Evolutionary conservation across 805 yeast genomes (phyloP).

Genomic region (Henningerozyma blattae): DNA sequence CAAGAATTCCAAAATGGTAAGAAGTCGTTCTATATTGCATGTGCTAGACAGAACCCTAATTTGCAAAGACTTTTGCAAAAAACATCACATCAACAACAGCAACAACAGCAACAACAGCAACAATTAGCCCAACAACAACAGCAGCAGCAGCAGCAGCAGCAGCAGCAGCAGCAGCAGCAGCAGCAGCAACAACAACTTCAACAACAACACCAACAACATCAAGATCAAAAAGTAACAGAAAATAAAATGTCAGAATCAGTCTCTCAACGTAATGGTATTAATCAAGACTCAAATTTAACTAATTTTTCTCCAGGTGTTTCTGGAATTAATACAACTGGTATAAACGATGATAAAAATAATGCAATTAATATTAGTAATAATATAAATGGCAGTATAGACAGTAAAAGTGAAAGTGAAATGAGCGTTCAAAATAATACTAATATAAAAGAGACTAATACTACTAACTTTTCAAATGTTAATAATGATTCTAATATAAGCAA

Average conservation of each 20-base stretch:
- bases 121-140: slow-evolving; percentile 9
- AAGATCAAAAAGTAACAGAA: slow-evolving; percentile 1
- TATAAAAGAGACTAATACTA: too few relatives aligned
- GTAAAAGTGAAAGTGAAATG: background rate
- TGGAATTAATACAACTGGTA: too few relatives aligned
- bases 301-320: too few relatives aligned
- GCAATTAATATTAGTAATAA: background rate
- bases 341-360: background rate
- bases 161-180: slow-evolving; percentile 13
- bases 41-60: slow-evolving; percentile 22
- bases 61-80: slow-evolving; percentile 19
- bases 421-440: background rate
- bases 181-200: slow-evolving; percentile 1
- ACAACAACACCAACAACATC: slow-evolving; percentile 15
- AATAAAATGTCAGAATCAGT: background rate
- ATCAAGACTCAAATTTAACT: too few relatives aligned
- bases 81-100: slow-evolving; percentile 12
- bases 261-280: too few relatives aligned
- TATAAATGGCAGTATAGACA: too few relatives aligned
- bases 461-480: background rate
- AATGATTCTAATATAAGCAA: background rate
- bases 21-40: slow-evolving; percentile 22
- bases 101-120: slow-evolving; percentile 4
- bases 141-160: slow-evolving; percentile 13
- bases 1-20: slow-evolving; percentile 19